Percentiles rank a stretch among this genome's conserved stretches.
phyloP scores from a whole-genome alignment of 2,329 filamentous ascomycete genomes.

The Aurifilum marmelostoma region DNA sequence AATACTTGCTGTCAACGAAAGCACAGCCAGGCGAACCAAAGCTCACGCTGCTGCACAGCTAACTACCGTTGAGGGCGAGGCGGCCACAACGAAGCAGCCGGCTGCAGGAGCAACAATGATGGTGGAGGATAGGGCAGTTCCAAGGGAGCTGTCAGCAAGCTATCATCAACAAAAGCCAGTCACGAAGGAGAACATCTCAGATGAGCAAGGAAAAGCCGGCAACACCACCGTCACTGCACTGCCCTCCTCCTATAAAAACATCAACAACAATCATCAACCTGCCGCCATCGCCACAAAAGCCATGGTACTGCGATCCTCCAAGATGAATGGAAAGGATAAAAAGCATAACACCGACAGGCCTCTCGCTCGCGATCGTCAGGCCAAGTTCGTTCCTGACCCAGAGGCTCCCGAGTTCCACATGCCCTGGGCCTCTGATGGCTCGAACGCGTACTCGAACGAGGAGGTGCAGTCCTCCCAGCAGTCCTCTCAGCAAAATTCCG shows the following conservation, averaged over 20 bases:
- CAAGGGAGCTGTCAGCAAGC: background rate
- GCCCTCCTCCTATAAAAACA: background rate
- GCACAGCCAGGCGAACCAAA: background rate
- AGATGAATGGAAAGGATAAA: background rate
- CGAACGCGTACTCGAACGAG: background rate
- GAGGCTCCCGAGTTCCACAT: background rate
- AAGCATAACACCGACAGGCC: background rate
- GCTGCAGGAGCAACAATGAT: background rate
- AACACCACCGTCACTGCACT: background rate
- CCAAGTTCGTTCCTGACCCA: background rate
- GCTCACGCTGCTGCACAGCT: background rate
- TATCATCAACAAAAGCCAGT: background rate
- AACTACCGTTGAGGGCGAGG: background rate
- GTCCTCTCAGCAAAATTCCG: too few species aligned
- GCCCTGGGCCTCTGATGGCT: background rate
- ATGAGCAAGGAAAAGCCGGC: background rate
- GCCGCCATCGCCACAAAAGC: too few species aligned
- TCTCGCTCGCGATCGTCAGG: background rate
- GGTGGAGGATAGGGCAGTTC: background rate
- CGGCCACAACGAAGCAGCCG: background rate
- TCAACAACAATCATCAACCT: background rate
- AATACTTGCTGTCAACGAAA: background rate
- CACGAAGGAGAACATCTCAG: background rate
- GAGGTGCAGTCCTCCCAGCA: background rate
- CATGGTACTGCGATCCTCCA: background rate